Conservation (phyloP, 2,329 filamentous ascomycete species). For the Clarireedia hainanense region DNA sequence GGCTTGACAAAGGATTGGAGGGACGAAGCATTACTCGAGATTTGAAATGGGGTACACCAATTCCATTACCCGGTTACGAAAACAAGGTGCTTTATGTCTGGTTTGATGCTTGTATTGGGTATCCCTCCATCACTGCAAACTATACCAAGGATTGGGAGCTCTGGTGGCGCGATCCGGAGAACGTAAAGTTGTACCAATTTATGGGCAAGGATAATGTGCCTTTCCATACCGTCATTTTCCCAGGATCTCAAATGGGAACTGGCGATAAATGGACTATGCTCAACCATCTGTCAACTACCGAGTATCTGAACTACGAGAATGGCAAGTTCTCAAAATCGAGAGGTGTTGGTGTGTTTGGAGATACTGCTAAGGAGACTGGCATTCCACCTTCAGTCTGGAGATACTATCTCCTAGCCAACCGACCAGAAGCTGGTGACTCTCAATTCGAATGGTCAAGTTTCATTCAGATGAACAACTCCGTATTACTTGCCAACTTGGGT, state of each 20-base stretch:
- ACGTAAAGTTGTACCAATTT: slow-evolving; percentile 88
- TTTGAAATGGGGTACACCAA: slow-evolving; percentile 69
- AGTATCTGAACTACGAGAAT: slow-evolving; percentile 81
- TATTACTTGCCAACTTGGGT: slow-evolving; percentile 65
- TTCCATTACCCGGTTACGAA: slow-evolving; percentile 53
- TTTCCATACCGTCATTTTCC: slow-evolving; percentile 90
- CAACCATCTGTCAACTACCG: slow-evolving; percentile 80
- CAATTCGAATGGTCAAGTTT: slow-evolving; percentile 88
- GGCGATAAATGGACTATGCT: slow-evolving; percentile 83
- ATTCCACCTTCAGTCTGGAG: slow-evolving; percentile 84
- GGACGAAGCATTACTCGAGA: slow-evolving; percentile 86
- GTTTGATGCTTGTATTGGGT: slow-evolving; percentile 88
- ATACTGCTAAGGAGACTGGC: slow-evolving; percentile 79
- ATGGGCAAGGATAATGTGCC: slow-evolving; percentile 81
- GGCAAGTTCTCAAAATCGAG: slow-evolving; percentile 92
- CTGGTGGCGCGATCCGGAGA: slow-evolving; percentile 88
- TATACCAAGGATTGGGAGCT: slow-evolving; percentile 87
- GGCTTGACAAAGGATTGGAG: slow-evolving; percentile 77
- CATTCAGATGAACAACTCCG: slow-evolving; percentile 79
- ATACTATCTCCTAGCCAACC: slow-evolving; percentile 79
- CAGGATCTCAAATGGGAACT: slow-evolving; percentile 77
- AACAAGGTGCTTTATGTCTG: slow-evolving; percentile 79
- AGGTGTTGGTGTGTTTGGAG: slow-evolving; percentile 85
- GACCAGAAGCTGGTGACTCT: slow-evolving; percentile 78
- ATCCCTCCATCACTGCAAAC: slow-evolving; percentile 87